Evolutionary conservation across 1,284 basidiomycete genomes (phyloP), one percentile per base, ranked within the genome.

Genomic region (Vanrija humicola): DNA sequence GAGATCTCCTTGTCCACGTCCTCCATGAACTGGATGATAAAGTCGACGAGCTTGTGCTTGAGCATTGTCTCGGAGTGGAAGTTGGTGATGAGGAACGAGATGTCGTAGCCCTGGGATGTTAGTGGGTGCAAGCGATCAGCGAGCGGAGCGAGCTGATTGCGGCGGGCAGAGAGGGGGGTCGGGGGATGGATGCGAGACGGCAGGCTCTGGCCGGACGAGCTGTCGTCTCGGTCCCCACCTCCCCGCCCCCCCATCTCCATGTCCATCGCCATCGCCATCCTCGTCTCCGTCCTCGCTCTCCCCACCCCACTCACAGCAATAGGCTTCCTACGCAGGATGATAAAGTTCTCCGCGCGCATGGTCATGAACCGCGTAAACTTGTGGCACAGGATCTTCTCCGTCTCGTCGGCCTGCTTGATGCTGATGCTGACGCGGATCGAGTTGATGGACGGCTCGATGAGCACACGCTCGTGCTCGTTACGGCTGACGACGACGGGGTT

Each of bases 1-100:
- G 77, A 79, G 54, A 82, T 81, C 68, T 82, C 80, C 69, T 79
- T 78, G 70, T 81, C 80, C 29, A 98, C 93, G 68, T 98, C 93
- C 73, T 98, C 93, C 94, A 98, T 98, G 74, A 98, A 97, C 88
- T 98, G 91, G 65, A 98, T 97, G 78, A 99, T 96, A 78, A 99
- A 99, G 79, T 99, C 96, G 44, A 99, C 96, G 53, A 99, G 87
- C 80, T 98, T 98, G 79, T 98, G 94, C 80, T 98, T 98, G 65
- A 98, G 81, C 93, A 99, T 96, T 3, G 89, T 90, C 74, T 98
- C 95, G 23, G 92, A 85, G 75, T 98, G 93, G 61, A 87, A 87
- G 77, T 98, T 98, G 55, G 96, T 98, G 74, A 99, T 96, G 62
- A 99, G 80, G 82, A 99, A 99, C 6, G 90, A 95, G 64, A 99